A percentile compares a stretch with the other conserved stretches of the same genome.
Conservation (phyloP, 2,329 filamentous ascomycete genomes). For the Penicillium sp. region DNA sequence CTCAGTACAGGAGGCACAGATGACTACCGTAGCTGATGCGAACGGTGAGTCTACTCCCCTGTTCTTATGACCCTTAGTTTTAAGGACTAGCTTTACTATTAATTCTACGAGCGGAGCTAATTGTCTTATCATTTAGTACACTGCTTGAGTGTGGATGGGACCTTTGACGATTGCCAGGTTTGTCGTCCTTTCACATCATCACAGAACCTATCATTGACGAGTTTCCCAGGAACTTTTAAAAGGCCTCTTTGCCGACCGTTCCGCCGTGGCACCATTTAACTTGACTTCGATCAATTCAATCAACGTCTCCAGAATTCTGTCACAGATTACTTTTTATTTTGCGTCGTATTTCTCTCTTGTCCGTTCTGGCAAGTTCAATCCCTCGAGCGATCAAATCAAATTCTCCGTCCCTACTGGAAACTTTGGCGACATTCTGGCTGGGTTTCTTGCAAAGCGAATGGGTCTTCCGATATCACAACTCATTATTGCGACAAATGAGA, state of each 20-base stretch:
- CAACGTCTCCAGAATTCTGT: slow-evolving; percentile 91
- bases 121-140: slow-evolving; percentile 50
- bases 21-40: slow-evolving; percentile 85
- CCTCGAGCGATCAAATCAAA: slow-evolving; percentile 51
- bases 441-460: slow-evolving; percentile 89
- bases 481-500: slow-evolving; percentile 91
- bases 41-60: slow-evolving; percentile 51
- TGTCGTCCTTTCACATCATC: slow-evolving; percentile 30
- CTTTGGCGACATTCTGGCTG: slow-evolving; percentile 84
- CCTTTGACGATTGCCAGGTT: slow-evolving; percentile 96
- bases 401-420: slow-evolving; percentile 94
- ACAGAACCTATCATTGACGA: too few species aligned
- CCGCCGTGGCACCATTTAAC: slow-evolving; percentile 75
- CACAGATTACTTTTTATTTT: slow-evolving; percentile 97
- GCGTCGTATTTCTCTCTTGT: slow-evolving; percentile 82
- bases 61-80: too few species aligned
- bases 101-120: too few species aligned
- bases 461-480: slow-evolving; percentile 83
- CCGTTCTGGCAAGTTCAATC: slow-evolving; percentile 58
- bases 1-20: slow-evolving; percentile 91
- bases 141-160: slow-evolving; percentile 82
- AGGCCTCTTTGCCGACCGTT: slow-evolving; percentile 78
- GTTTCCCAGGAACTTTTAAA: slow-evolving; percentile 60
- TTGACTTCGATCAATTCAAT: slow-evolving; percentile 95
- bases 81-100: too few species aligned